Conservation (phyloP, 108 stramenopile genomes). For the Stephanodiscus triporus region DNA sequence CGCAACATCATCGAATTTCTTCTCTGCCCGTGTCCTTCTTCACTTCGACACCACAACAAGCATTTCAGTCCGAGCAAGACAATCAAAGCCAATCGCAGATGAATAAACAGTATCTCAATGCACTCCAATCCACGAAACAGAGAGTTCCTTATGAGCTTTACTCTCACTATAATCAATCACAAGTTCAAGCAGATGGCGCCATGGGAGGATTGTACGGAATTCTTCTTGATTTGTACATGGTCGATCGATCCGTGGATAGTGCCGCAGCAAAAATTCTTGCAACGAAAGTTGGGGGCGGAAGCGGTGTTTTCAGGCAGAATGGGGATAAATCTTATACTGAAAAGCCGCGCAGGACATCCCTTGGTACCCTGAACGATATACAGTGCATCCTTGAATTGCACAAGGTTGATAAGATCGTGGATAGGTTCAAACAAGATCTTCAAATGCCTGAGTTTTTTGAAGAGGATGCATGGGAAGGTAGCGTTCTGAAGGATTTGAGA, state of each 20-base stretch:
- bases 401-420: conserved; percentile 40
- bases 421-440: conserved; percentile 41
- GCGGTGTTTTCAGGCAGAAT: background rate
- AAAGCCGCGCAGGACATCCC: conserved; percentile 27
- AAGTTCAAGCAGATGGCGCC: conserved; percentile 41
- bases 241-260: conserved; percentile 42
- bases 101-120: conserved; percentile 11
- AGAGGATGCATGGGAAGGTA: conserved; percentile 27
- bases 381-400: conserved; percentile 41
- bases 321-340: background rate
- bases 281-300: conserved; percentile 14
- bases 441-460: conserved; percentile 49
- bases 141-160: conserved; percentile 31
- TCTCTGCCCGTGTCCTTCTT: conserved; percentile 27
- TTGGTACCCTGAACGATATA: conserved; percentile 36
- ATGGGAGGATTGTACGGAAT: conserved; percentile 38
- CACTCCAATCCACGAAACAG: conserved; percentile 17
- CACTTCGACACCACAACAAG: conserved; percentile 13
- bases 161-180: conserved; percentile 32
- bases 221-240: conserved; percentile 29
- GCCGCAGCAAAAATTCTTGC: conserved; percentile 32
- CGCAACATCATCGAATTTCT: conserved; percentile 25
- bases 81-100: background rate
- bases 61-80: conserved; percentile 3
- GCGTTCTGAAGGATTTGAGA: conserved; percentile 29